phyloP scores from a whole-genome alignment of 1,284 basidiomycete genomes.

The Boletellus dicymbophilus region DNA sequence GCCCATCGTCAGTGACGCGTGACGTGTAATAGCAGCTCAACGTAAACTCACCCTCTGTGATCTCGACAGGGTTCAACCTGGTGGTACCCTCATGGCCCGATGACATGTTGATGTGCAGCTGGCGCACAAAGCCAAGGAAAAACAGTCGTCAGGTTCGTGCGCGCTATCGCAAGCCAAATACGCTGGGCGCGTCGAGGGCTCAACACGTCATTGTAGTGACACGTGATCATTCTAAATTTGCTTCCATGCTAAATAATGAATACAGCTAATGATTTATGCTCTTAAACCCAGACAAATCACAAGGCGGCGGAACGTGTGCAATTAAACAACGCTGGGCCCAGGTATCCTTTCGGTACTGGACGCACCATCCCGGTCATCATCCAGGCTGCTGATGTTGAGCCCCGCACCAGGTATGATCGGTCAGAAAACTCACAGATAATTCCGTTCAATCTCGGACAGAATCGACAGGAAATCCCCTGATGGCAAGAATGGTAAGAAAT shows the following conservation, averaged over 20 bases:
- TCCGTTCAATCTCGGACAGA: constrained; percentile 84
- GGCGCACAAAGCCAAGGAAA: background rate
- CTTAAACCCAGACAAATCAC: background rate
- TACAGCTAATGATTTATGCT: too few relatives aligned
- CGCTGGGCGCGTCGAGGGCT: too few relatives aligned
- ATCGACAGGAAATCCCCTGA: constrained; percentile 89
- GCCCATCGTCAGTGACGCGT: constrained; percentile 6
- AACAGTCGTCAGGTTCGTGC: background rate
- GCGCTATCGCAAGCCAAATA: too few relatives aligned
- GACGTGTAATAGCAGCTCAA: background rate
- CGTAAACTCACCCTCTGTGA: constrained; percentile 32
- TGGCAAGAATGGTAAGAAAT: constrained; percentile 6
- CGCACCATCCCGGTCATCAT: constrained; percentile 70
- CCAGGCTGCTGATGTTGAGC: constrained; percentile 48
- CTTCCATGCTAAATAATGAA: too few relatives aligned
- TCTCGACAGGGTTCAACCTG: constrained; percentile 33
- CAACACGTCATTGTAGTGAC: too few relatives aligned
- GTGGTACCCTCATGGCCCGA: constrained; percentile 22
- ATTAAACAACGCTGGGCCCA: constrained; percentile 18
- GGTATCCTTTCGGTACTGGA: constrained; percentile 58
- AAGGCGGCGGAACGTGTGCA: too few relatives aligned
- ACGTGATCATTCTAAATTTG: constrained; percentile 15
- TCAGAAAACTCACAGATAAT: constrained; percentile 65
- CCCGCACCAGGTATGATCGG: constrained; percentile 3
- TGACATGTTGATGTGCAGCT: constrained; percentile 19